Conservation (phyloP, 208 protist genomes). For the Trypanosoma platydactyli region DNA sequence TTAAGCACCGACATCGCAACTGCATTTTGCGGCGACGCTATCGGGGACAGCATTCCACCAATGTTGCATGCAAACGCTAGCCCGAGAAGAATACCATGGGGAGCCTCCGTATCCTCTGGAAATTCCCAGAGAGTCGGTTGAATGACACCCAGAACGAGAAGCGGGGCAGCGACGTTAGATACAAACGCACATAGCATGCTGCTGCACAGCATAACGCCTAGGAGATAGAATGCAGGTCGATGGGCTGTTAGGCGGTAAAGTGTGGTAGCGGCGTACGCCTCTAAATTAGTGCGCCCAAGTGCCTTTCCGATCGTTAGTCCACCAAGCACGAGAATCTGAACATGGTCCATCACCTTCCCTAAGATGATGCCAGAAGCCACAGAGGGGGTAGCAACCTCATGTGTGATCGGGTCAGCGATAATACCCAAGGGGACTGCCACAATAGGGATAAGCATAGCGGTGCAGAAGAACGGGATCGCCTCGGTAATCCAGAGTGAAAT, state of each 20-base stretch:
- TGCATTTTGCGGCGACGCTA: conserved; percentile 94
- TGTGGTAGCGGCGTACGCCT: conserved; percentile 74
- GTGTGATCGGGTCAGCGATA: conserved; percentile 60
- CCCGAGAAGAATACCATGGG: conserved; percentile 88
- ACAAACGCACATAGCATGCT: conserved; percentile 88
- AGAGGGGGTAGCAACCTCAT: conserved; percentile 43
- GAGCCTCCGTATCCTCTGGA: conserved; percentile 72
- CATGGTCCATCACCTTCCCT: conserved; percentile 85
- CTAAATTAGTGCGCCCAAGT: conserved; percentile 80
- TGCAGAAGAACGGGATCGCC: conserved; percentile 92
- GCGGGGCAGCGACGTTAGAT: conserved; percentile 90
- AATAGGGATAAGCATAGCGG: conserved; percentile 90
- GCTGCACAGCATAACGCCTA: conserved; percentile 87
- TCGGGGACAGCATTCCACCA: conserved; percentile 94
- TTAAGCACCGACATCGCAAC: conserved; percentile 82
- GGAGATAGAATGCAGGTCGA: conserved; percentile 78
- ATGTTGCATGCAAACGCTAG: conserved; percentile 94
- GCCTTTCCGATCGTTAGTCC: conserved; percentile 92
- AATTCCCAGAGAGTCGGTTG: conserved; percentile 89
- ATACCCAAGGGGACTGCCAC: conserved; percentile 84
- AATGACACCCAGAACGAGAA: conserved; percentile 88
- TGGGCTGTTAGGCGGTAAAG: conserved; percentile 81
- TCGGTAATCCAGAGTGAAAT: conserved; percentile 92
- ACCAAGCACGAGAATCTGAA: conserved; percentile 92
- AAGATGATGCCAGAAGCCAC: conserved; percentile 83